Conservation (phyloP, 805 yeast genomes). For the Jamesozyma piceae region DNA sequence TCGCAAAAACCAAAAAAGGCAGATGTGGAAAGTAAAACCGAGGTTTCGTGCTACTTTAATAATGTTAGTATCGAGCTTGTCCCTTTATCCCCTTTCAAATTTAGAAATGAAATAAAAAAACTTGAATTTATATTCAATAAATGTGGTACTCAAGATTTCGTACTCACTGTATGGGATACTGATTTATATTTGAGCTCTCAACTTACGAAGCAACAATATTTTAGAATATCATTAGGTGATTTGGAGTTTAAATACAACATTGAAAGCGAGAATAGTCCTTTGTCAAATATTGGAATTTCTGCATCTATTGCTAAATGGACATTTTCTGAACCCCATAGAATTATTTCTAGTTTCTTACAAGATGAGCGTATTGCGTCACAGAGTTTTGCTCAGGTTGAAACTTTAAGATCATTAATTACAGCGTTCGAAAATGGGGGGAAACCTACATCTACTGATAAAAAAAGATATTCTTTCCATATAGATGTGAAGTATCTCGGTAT, state of each 20-base stretch:
- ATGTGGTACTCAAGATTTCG: slow-evolving; percentile 10
- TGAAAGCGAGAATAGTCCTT: background rate
- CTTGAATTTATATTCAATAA: slow-evolving; percentile 14
- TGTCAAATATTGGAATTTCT: slow-evolving; percentile 7
- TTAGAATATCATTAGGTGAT: slow-evolving; percentile 20
- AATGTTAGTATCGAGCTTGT: slow-evolving; percentile 21
- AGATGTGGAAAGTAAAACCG: slow-evolving; percentile 2
- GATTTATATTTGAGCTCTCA: slow-evolving; percentile 20
- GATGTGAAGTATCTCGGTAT: slow-evolving; percentile 24
- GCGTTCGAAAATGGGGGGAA: background rate
- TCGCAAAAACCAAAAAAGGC: background rate
- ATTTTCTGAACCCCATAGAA: slow-evolving; percentile 23
- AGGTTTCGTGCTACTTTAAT: slow-evolving; percentile 10
- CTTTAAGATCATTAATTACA: slow-evolving; percentile 5
- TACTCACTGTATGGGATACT: slow-evolving; percentile 18
- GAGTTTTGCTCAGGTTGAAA: slow-evolving; percentile 12
- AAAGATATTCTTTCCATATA: slow-evolving; percentile 13
- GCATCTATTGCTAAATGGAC: slow-evolving; percentile 21
- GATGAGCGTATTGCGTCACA: slow-evolving; percentile 21
- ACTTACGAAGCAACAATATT: slow-evolving; percentile 22
- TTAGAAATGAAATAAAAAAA: slow-evolving; percentile 18
- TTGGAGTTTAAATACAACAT: slow-evolving; percentile 10
- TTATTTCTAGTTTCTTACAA: slow-evolving; percentile 18
- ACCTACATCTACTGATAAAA: background rate
- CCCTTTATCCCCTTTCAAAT: slow-evolving; percentile 18